Evolutionary conservation across 2,329 filamentous ascomycete genomes (phyloP), one percentile per base, ranked within the genome.

Genomic region (Botrytis tulipae): DNA sequence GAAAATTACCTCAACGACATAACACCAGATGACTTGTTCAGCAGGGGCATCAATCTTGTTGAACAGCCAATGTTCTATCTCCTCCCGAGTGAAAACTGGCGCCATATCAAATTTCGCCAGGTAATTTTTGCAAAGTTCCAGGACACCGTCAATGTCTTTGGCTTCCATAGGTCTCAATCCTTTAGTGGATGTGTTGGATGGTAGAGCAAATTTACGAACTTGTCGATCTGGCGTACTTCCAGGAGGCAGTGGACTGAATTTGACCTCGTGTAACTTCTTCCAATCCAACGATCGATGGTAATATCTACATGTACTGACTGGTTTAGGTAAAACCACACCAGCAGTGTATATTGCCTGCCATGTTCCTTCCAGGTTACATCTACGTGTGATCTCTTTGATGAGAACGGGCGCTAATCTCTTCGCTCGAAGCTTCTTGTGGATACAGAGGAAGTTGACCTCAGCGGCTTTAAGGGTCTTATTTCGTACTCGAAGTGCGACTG

Each of bases 281-380:
- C 96, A 99, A 84, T 99, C 92, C 73, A 99, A 85, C 16, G 94
- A 91, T 75, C 96, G 92, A 83, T 99, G 96, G 84, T 92, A 99
- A 86, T 99, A 99, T 76, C 96, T 90, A 81, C 94, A 97, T 18
- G 94, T 97, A 83, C 93, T 95, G 76, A 99, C 89, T 7, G 96
- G 96, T 54, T 92, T 97, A 42, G 96, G 96, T 2, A 99, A 87
- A 57, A 99, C 91, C 32, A 95, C 91, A 57, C 96, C 96, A 42
- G 92, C 96, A 1, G 96, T 99, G 85, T 98, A 98, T 74, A 99
- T 93, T 68, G 95, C 96, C 83, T 99, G 96, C 87, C 92, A 98
- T 77, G 97, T 92, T 73, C 91, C 93, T 76, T 92, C 87, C 66
- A 94, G 84, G 83, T 98, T 97, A 86, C 94, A 97, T 76, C 94